Base-by-base conservation (phyloP, 2,329 filamentous ascomycete genomes). In the Fusarium nanum region DNA sequence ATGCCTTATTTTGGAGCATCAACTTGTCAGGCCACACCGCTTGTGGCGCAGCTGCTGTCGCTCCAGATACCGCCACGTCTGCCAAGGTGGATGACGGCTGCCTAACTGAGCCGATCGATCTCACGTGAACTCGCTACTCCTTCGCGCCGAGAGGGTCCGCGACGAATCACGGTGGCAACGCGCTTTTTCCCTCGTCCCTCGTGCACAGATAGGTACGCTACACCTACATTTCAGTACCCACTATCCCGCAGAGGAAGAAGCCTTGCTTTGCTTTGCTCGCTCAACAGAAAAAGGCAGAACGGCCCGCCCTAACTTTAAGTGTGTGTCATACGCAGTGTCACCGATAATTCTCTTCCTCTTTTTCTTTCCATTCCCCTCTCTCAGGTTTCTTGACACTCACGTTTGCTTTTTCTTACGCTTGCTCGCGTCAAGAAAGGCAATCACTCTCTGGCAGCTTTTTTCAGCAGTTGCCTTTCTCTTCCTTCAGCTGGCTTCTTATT, bases 61-160 rank as follows among this genome's bases (percentile, higher is more conserved):
- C 48, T 18, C 2, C 8, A 22, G 46, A 27, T 47, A 52, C 60
- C 64, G 53, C 68, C 76, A 73, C 66, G 57, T 56, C 22, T 28
- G 40, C 60, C 64, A 37, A 52, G 53, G 46, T 45, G 18, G 18
- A 42, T 22, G 27, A 64, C 73, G 74, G 77, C 74, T 81, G 79
- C 79, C 80, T 81, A 67, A 14, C 28, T 27, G 47, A 13, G 34
- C 54, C n/a, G 37, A 42, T 30, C 34, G 3, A 40, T 20, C 66
- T 78, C 79, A 81, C 78, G 79, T 81, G 79, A 78, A 52, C 64
- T 76, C 79, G 79, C 73, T 76, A 75, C 72, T 70, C 54, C 59
- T 58, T 78, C 79, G 79, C 78, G 79, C 76, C 72, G 67, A 67
- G 50, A 60, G 44, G 41, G 65, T 60, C 68, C 66, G 54, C 56